phyloP scores from a whole-genome alignment of 2,329 filamentous ascomycete genomes.

The Rutstroemia sp. region DNA sequence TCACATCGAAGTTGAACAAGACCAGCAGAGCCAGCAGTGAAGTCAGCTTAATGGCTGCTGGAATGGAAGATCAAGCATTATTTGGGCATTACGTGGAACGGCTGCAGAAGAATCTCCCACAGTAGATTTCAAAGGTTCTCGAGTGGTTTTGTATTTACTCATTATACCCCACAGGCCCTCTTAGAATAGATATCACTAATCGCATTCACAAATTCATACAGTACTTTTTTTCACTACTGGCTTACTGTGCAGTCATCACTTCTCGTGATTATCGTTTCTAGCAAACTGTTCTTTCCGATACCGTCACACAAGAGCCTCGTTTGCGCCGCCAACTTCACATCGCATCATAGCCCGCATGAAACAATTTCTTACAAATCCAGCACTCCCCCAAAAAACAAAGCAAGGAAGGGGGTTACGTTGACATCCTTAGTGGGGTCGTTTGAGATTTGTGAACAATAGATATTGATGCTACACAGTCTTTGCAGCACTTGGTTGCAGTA shows the following conservation, averaged over 20 bases:
- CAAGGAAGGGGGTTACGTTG: neutral
- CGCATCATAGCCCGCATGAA: neutral
- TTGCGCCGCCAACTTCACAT: neutral
- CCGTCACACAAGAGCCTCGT: slow-evolving; percentile 1
- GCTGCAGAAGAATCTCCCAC: slow-evolving; percentile 8
- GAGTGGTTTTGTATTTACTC: neutral
- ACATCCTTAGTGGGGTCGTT: slow-evolving; percentile 3
- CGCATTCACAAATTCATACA: neutral
- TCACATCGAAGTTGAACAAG: slow-evolving; percentile 56
- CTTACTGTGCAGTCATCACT: neutral
- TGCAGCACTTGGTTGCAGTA: neutral
- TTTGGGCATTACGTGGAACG: slow-evolving; percentile 6
- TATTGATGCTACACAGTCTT: neutral
- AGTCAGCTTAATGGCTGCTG: neutral
- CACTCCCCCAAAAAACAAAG: slow-evolving; percentile 1
- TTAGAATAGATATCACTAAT: neutral
- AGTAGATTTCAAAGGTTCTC: neutral
- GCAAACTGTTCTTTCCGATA: slow-evolving; percentile 10
- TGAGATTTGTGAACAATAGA: slow-evolving; percentile 2
- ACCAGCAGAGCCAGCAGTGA: slow-evolving; percentile 1
- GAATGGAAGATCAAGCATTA: neutral
- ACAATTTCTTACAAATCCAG: slow-evolving; percentile 3
- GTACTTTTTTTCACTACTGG: neutral
- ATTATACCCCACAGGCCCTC: neutral
- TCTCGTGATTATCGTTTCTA: slow-evolving; percentile 1